Conservation (phyloP, 176 grass and related monocot species). For the Paspalum notatum region DNA sequence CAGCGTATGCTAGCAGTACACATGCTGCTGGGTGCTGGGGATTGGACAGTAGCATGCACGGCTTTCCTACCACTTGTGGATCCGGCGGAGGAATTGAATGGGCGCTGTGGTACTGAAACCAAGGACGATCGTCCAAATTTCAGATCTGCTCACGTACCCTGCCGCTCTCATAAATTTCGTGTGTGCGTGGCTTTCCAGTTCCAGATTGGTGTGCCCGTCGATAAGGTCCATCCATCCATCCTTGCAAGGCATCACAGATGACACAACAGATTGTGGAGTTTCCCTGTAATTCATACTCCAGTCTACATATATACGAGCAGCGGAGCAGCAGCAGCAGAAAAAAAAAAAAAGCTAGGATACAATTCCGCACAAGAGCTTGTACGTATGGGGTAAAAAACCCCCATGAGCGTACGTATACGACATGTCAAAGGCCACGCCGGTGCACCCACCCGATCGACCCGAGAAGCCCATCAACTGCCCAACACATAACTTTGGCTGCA, state of each 20-base stretch:
- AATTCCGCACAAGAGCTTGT: too few species aligned
- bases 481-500: neutral
- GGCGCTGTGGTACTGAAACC: slow-evolving; percentile 33
- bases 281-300: too few species aligned
- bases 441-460: neutral
- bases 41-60: slow-evolving; percentile 25
- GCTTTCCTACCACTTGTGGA: slow-evolving; percentile 26
- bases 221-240: neutral
- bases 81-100: slow-evolving; percentile 38
- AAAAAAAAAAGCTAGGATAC: too few species aligned
- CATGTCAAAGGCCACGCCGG: neutral
- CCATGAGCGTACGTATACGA: too few species aligned
- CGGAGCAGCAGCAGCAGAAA: too few species aligned
- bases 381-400: too few species aligned
- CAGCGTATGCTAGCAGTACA: neutral
- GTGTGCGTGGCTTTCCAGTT: neutral
- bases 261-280: too few species aligned
- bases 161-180: neutral
- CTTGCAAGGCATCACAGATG: too few species aligned
- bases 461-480: too few species aligned
- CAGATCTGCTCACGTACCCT: neutral
- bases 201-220: neutral
- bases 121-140: slow-evolving; percentile 33
- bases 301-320: too few species aligned
- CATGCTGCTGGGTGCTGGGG: neutral